phyloP scores from a whole-genome alignment of 768 basidiomycete species.

The Cytidiella melzeri region DNA sequence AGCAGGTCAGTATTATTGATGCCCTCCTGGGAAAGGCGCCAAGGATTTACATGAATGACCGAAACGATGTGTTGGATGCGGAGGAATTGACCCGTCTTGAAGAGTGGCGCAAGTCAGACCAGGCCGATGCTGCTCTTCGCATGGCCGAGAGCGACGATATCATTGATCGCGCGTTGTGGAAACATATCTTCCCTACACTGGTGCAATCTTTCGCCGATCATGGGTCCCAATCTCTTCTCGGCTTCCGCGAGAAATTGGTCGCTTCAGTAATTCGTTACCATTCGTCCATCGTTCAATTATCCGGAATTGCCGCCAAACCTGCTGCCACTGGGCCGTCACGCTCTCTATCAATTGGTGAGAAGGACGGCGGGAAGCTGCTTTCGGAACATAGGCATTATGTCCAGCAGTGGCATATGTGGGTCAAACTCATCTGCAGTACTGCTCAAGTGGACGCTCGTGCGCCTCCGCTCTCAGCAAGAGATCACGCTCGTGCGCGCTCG shows the following conservation, averaged over 20 bases:
- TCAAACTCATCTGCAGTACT: constrained; percentile 81
- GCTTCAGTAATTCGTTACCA: constrained; percentile 68
- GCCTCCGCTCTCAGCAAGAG: constrained; percentile 43
- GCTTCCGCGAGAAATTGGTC: constrained; percentile 60
- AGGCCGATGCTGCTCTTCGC: constrained; percentile 51
- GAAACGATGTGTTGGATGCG: constrained; percentile 60
- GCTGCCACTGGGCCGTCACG: constrained; percentile 37
- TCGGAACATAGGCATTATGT: constrained; percentile 53
- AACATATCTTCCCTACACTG: constrained; percentile 62
- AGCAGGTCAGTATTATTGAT: constrained; percentile 38
- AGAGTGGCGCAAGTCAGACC: constrained; percentile 57
- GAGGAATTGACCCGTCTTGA: constrained; percentile 54
- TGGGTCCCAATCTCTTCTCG: constrained; percentile 36
- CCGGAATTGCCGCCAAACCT: constrained; percentile 54
- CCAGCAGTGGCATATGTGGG: constrained; percentile 81
- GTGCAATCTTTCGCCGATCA: constrained; percentile 50
- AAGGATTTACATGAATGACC: constrained; percentile 48
- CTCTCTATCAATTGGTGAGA: constrained; percentile 35
- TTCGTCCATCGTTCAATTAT: constrained; percentile 62
- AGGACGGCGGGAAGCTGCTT: constrained; percentile 46
- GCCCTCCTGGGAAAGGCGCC: constrained; percentile 43
- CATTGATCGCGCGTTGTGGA: constrained; percentile 69
- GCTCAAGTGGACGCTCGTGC: constrained; percentile 59
- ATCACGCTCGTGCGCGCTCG: constrained; percentile 65
- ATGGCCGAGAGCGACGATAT: constrained; percentile 68